Base-by-base conservation (phyloP, 805 yeast species). In the Saccharomycopsis synnaedendra region DNA sequence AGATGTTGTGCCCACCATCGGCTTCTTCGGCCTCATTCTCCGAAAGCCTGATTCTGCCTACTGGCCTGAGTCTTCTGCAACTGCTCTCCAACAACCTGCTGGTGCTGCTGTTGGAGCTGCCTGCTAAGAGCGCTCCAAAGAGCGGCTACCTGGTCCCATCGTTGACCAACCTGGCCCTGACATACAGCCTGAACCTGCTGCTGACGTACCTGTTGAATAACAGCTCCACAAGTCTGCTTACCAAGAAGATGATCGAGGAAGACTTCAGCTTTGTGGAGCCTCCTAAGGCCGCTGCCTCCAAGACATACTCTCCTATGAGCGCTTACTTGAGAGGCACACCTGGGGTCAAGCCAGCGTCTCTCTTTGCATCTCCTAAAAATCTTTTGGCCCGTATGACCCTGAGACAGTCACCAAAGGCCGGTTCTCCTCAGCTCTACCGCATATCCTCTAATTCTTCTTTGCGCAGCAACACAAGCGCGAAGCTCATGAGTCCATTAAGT, bases 191-290 rank as follows among this genome's bases (percentile, higher is more conserved):
- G 9, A 48, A 46, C 28, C 31, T 47, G 19, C 46, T 50, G 6
- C 48, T 52, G 7, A 41, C 49, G 4, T 51, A 51, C 48, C 48
- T 52, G 19, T 42, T 51, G n/a, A 51, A 41, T 31, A 51, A 51
- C 41, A 42, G 47, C 8, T 48, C 52, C 8, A 35, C 52, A 19
- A 27, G 42, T 9, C 38, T 46, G 33, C 35, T 49, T 11, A 48
- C 52, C 32, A 46, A 43, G 43, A 48, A 45, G 33, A 51, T 48
- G 47, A 46, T 49, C 29, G 54, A 51, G 11, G 54, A 51, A 11
- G 54, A 51, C 32, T 51, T 51, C 48, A 51, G 50, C 29, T 51
- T 51, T 48, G 54, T 51, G 27, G 52, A 48, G 32, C 54, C 54
- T n/a, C 54, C 54, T 11, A 49, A 45, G 41, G 51, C 46, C 5